Evolutionary conservation across 768 basidiomycete genomes (phyloP), one percentile per base, ranked within the genome.

Genomic region (Cystobasidium ongulense): DNA sequence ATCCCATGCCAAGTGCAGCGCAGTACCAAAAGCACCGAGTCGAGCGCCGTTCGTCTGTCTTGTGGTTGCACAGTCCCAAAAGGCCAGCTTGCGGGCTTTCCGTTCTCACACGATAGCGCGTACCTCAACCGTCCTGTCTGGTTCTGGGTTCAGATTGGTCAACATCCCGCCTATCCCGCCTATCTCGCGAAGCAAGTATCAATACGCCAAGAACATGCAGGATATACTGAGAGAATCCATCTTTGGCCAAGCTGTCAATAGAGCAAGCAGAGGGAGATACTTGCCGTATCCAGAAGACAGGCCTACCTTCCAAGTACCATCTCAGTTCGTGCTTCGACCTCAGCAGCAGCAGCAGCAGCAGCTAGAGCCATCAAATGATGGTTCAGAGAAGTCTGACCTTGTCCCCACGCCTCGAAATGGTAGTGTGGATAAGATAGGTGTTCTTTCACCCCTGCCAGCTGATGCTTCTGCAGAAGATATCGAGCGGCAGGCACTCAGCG

Each of bases 241-340:
- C 11, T 21, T 75, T 21, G 78, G 78, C 0, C 75, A 77, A 63
- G 18, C 72, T 46, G 11, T 78, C 64, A 75, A 76, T 76, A 61
- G 15, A 8, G 21, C 57, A 35, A 73, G 76, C 17, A 64, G 65
- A 7, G 74, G 75, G 13, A 54, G 63, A 1, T 23, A 77, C 63
- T 72, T 79, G 33, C 74, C 71, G 8, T 78, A 76, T 67, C 77
- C 78, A 41, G 78, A 78, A 66, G 66, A 78, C 59, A 62, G 64
- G 17, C 39, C 62, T 8, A 75, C 63, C 74, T 78, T 74, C 59
- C 52, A 63, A 2, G 31, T 76, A 21, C 76, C 78, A 1, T 7
- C 15, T 0, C 53, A 59, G 27, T 74, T 71, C 75, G 74, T 75
- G 50, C 59, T 74, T 36, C 63, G 35, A 39, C 63, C 59, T 21